Evolutionary conservation across 1,139 yeast species (phyloP).

Genomic region (Yamadazyma diddensiae): DNA sequence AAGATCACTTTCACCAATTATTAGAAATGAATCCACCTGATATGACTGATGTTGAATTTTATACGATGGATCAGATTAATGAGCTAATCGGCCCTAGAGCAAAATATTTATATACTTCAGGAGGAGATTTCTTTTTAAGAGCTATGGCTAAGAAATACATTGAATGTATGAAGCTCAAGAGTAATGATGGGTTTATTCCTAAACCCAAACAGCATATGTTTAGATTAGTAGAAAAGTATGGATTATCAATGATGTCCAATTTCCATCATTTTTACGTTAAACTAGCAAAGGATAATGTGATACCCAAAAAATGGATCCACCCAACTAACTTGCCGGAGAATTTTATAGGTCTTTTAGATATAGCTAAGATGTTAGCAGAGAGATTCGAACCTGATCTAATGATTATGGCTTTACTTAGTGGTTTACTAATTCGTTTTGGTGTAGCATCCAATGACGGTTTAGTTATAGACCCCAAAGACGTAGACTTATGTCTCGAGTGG

Average conservation of each 20-base stretch:
- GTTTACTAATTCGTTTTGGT: slow-evolving; percentile 2
- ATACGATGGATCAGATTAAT: not conserved
- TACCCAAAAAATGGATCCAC: slow-evolving; percentile 4
- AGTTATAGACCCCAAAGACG: slow-evolving; percentile 1
- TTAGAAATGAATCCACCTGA: not conserved
- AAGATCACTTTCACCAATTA: slow-evolving; percentile 1
- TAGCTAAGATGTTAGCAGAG: not conserved
- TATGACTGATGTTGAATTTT: not conserved
- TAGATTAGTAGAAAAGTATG: slow-evolving; percentile 3
- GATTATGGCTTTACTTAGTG: slow-evolving; percentile 5
- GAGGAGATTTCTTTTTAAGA: not conserved
- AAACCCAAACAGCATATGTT: not conserved
- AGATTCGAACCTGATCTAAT: slow-evolving; percentile 3
- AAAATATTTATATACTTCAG: not conserved
- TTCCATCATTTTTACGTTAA: slow-evolving; percentile 1
- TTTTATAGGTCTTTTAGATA: not conserved
- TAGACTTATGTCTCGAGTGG: slow-evolving; percentile 3
- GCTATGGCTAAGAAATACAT: not conserved
- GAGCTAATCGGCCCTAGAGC: not conserved
- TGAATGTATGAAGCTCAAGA: no score
- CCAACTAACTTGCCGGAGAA: not conserved
- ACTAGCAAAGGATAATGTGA: not conserved
- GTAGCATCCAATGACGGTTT: slow-evolving; percentile 3
- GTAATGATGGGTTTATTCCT: no score
- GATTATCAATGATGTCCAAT: slow-evolving; percentile 1